Conservation (phyloP, 495 filamentous ascomycete species). For the Hypomontagnella monticulosa region DNA sequence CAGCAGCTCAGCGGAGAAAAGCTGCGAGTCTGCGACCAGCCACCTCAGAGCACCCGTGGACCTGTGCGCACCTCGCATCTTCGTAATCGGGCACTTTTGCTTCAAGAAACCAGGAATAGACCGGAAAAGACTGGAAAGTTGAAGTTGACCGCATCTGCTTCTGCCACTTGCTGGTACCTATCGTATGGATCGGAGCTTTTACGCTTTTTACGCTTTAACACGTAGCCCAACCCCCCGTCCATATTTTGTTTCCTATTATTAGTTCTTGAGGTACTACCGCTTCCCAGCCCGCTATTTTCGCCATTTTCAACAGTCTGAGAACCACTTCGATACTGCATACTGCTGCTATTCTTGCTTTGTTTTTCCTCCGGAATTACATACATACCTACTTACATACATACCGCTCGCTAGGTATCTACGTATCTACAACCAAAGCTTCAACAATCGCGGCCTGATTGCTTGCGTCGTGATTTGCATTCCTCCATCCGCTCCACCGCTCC, state of each 20-base stretch:
- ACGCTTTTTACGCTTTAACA: too few relatives aligned
- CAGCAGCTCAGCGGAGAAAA: slow-evolving; percentile 16
- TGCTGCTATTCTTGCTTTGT: not conserved
- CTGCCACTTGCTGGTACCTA: not conserved
- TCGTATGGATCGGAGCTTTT: too few relatives aligned
- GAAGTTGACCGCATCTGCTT: slow-evolving; percentile 13
- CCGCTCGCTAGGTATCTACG: slow-evolving; percentile 7
- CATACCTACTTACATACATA: slow-evolving; percentile 7
- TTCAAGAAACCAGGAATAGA: slow-evolving; percentile 1
- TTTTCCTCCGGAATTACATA: too few relatives aligned
- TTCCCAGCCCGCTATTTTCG: slow-evolving; percentile 33
- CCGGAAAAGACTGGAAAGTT: too few relatives aligned
- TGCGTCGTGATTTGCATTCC: slow-evolving; percentile 30
- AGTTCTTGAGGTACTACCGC: slow-evolving; percentile 13
- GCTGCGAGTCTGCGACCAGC: slow-evolving; percentile 37
- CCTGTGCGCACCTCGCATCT: too few relatives aligned
- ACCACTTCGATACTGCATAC: not conserved
- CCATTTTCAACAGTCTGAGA: not conserved
- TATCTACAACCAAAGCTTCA: slow-evolving; percentile 14
- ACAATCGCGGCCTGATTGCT: slow-evolving; percentile 21
- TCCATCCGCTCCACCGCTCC: slow-evolving; percentile 36
- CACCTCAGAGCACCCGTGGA: slow-evolving; percentile 27
- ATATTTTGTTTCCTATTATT: slow-evolving; percentile 9
- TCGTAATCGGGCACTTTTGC: slow-evolving; percentile 31
- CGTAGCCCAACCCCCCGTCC: slow-evolving; percentile 33